A percentile compares a stretch with the other conserved stretches of the same genome.
Evolutionary conservation across 306 rosid genomes (phyloP).

Genomic region (Vicia faba): DNA sequence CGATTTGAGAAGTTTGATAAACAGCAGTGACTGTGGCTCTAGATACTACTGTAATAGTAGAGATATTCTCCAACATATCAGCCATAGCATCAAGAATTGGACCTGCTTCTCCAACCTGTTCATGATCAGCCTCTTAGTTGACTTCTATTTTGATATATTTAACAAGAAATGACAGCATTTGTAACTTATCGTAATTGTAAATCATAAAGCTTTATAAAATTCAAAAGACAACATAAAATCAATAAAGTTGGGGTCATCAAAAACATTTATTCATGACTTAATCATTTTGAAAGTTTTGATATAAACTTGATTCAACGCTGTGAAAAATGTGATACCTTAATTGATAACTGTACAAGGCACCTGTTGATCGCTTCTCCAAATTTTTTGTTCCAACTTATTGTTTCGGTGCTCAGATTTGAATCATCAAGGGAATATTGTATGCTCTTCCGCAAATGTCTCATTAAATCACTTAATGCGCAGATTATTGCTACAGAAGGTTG

Average conservation of each 20-base stretch:
- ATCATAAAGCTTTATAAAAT: slow-evolving; percentile 1
- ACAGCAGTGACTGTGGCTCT: slow-evolving; percentile 74
- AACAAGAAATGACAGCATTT: slow-evolving; percentile 17
- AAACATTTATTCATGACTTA: slow-evolving; percentile 21
- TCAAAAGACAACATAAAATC: slow-evolving; percentile 26
- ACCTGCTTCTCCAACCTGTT: slow-evolving; percentile 87
- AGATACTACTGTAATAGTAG: slow-evolving; percentile 57
- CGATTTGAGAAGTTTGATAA: slow-evolving; percentile 78
- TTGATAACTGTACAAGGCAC: slow-evolving; percentile 78
- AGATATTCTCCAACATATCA: slow-evolving; percentile 73
- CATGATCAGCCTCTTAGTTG: slow-evolving; percentile 25
- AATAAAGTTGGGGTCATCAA: not conserved
- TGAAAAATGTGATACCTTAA: slow-evolving; percentile 57
- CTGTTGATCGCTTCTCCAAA: slow-evolving; percentile 72
- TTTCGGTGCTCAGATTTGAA: slow-evolving; percentile 52
- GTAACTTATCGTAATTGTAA: not conserved
- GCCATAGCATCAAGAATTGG: slow-evolving; percentile 88
- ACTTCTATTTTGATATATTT: slow-evolving; percentile 12
- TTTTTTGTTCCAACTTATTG: slow-evolving; percentile 62
- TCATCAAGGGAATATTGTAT: slow-evolving; percentile 74
- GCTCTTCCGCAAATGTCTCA: slow-evolving; percentile 85
- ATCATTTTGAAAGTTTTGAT: slow-evolving; percentile 3
- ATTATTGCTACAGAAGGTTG: slow-evolving; percentile 71
- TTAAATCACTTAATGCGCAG: slow-evolving; percentile 71
- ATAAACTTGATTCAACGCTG: slow-evolving; percentile 24